These are phyloP conservation scores for Dictyostelium brefeldianum DNA, from an alignment of 78 protist genomes.

Conservation along the genomic window DNA sequence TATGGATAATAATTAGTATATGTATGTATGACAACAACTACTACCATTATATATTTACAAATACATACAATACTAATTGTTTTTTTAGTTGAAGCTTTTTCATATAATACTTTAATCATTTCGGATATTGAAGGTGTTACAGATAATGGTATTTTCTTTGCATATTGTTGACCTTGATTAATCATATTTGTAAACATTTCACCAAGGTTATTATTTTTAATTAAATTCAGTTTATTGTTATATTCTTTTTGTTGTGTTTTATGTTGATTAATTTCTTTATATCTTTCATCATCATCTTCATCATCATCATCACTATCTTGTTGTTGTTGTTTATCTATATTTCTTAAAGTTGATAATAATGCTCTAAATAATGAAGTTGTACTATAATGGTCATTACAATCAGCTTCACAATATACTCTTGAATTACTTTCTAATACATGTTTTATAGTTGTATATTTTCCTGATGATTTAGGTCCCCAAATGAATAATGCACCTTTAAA, in stretches of 20 bases:
- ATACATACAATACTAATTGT: neutral
- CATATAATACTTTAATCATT: neutral
- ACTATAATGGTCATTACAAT: neutral
- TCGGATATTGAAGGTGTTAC: neutral
- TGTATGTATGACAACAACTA: neutral
- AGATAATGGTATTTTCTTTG: neutral
- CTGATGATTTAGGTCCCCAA: neutral
- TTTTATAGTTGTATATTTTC: neutral
- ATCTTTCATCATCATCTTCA: neutral
- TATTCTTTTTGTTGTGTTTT: no score
- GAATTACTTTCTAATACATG: neutral
- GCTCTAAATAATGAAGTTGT: neutral
- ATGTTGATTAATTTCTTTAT: neutral
- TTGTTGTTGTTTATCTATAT: neutral
- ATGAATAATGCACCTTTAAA: neutral
- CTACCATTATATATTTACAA: neutral
- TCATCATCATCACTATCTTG: neutral
- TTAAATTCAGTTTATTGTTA: no score
- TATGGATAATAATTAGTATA: neutral
- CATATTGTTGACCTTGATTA: neutral
- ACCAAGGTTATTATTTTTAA: neutral
- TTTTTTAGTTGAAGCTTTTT: conserved; percentile 5
- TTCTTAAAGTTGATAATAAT: conserved; percentile 5
- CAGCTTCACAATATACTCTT: conserved; percentile 10
- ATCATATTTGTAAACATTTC: neutral